Conservation (phyloP, 805 yeast species). For the Cyberlindnera euphorbiiphila region DNA sequence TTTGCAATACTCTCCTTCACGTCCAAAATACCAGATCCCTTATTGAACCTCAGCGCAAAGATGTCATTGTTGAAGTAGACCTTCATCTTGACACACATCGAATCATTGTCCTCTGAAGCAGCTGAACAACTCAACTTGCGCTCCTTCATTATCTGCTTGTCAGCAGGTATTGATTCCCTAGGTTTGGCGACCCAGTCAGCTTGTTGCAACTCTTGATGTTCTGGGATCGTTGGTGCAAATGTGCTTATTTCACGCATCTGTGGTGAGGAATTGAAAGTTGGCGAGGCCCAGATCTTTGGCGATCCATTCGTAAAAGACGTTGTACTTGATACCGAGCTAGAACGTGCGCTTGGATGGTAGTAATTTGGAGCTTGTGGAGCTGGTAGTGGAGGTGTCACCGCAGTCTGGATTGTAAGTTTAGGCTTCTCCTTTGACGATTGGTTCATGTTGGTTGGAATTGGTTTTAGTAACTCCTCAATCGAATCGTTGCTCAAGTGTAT, state of each 20-base stretch:
- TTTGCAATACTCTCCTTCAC: constrained; percentile 22
- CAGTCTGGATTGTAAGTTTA: constrained; percentile 20
- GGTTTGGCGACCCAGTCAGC: constrained; percentile 17
- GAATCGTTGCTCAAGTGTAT: constrained; percentile 17
- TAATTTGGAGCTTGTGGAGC: constrained; percentile 12
- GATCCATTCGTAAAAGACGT: constrained; percentile 5
- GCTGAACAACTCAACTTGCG: constrained; percentile 3
- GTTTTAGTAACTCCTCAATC: constrained; percentile 23
- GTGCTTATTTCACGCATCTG: constrained; percentile 6
- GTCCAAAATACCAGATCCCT: constrained; percentile 3
- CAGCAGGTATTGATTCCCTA: constrained; percentile 11
- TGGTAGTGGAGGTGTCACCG: constrained; percentile 27
- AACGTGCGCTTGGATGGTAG: constrained; percentile 1
- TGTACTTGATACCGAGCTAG: constrained; percentile 1
- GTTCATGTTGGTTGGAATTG: constrained; percentile 17
- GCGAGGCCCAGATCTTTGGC: constrained; percentile 25
- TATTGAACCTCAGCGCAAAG: constrained; percentile 23
- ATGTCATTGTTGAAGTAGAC: constrained; percentile 25
- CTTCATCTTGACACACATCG: constrained; percentile 19
- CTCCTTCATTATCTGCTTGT: constrained; percentile 3
- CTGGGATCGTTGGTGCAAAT: constrained; percentile 14
- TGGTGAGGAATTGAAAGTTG: constrained; percentile 12
- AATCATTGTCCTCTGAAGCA: background rate
- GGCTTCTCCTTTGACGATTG: constrained; percentile 11
- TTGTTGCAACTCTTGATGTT: constrained; percentile 7